Percentiles rank a stretch among this genome's conserved stretches.
These are phyloP conservation scores for Magnaporthiopsis poae DNA, from an alignment of 2,329 filamentous ascomycete species.

Conservation along the genomic window DNA sequence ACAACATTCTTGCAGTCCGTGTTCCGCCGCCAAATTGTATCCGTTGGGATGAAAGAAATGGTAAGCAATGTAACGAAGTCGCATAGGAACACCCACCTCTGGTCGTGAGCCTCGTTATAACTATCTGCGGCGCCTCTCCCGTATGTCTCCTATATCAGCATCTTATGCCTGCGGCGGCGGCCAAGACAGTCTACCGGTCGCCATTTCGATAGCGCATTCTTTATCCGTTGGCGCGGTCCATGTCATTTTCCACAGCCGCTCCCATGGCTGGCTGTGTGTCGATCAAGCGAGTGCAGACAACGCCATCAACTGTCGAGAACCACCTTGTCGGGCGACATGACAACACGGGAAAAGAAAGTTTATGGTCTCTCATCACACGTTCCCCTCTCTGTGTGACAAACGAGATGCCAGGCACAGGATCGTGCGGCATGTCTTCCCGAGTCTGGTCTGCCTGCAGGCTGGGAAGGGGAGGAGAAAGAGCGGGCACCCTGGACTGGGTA, in stretches of 20 bases:
- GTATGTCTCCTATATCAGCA: neutral
- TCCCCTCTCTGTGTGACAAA: neutral
- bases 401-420: neutral
- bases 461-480: neutral
- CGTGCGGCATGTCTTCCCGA: neutral
- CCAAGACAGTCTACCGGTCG: neutral
- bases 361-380: conserved; percentile 1
- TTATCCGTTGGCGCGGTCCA: neutral
- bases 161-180: neutral
- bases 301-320: neutral
- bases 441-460: neutral
- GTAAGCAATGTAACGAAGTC: too few species aligned
- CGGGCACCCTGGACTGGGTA: neutral
- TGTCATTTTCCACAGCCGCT: neutral
- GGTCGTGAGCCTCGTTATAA: neutral
- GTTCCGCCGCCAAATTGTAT: too few species aligned
- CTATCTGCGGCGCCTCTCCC: neutral
- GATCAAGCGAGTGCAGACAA: neutral
- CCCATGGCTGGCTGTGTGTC: neutral
- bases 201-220: neutral
- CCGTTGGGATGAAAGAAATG: too few species aligned
- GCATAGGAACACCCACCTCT: too few species aligned
- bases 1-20: too few species aligned
- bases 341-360: conserved; percentile 15
- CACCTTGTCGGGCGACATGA: conserved; percentile 9